Evolutionary conservation across 495 filamentous ascomycete species (phyloP).

Genomic region (Daldinia decipiens): DNA sequence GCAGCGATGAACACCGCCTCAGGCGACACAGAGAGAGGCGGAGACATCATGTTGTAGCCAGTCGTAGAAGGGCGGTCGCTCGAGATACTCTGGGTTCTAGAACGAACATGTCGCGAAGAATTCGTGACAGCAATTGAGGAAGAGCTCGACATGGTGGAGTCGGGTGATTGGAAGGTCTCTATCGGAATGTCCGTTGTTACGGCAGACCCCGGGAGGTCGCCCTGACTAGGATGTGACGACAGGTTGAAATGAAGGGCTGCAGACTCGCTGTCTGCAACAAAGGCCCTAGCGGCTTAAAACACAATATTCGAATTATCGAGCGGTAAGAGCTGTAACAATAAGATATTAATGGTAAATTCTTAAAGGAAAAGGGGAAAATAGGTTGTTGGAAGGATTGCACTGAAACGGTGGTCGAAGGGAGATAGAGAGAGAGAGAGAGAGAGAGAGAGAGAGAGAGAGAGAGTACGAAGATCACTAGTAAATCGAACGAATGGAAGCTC

Average conservation of each 20-base stretch:
- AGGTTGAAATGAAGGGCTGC: conserved; percentile 39
- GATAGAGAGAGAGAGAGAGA: no score
- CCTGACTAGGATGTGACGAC: conserved; percentile 38
- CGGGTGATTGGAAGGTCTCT: conserved; percentile 44
- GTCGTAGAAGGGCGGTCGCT: conserved; percentile 64
- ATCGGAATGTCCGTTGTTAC: conserved; percentile 45
- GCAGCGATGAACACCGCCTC: conserved; percentile 88
- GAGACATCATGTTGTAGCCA: conserved; percentile 64
- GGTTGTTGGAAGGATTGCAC: conserved; percentile 19
- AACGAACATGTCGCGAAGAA: conserved; percentile 52
- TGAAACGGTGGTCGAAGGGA: conserved; percentile 29
- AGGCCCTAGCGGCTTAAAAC: conserved; percentile 12
- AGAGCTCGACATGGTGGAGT: conserved; percentile 55
- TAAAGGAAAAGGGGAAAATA: neutral
- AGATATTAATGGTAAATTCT: conserved; percentile 32
- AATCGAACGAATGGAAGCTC: conserved; percentile 37
- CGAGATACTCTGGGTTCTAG: conserved; percentile 63
- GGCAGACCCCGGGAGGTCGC: conserved; percentile 44
- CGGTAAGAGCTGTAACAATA: conserved; percentile 21
- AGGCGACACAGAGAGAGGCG: conserved; percentile 74
- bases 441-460: no score
- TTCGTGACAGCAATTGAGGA: conserved; percentile 51
- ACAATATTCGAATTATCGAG: conserved; percentile 25
- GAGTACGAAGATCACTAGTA: conserved; percentile 30
- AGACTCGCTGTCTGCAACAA: conserved; percentile 29